These are phyloP conservation scores for Chytriomyces hyalinus DNA, from an alignment of 192 early-diverging fungal genomes.

Conservation along the genomic window DNA sequence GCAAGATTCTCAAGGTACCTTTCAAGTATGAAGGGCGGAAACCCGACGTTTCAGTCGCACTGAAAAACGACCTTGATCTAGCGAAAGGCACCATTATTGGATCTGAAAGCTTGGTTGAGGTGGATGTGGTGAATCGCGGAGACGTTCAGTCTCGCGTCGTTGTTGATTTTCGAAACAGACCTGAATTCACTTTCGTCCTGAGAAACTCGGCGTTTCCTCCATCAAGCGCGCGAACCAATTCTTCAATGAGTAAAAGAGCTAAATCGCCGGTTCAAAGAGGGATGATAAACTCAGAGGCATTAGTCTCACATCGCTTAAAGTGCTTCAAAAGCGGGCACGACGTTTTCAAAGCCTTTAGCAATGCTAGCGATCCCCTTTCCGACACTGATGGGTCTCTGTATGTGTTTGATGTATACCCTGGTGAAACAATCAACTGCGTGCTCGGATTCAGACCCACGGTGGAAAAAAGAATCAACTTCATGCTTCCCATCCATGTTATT, in stretches of 20 bases:
- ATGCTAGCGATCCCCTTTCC: background rate
- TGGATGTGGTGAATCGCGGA: conserved; percentile 39
- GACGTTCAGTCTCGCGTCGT: conserved; percentile 40
- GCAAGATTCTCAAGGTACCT: conserved; percentile 44
- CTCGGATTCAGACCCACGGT: conserved; percentile 37
- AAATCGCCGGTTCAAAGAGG: background rate
- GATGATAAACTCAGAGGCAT: background rate
- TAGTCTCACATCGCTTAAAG: background rate
- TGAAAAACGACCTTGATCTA: conserved; percentile 26
- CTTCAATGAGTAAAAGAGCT: conserved; percentile 27
- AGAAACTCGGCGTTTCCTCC: conserved; percentile 5
- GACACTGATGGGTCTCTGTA: conserved; percentile 39
- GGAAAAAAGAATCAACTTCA: conserved; percentile 26
- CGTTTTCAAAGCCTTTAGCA: conserved; percentile 20
- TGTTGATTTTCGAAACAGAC: conserved; percentile 47
- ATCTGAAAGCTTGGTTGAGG: conserved; percentile 27
- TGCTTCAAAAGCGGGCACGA: conserved; percentile 7
- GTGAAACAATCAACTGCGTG: conserved; percentile 32
- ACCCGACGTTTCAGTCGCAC: conserved; percentile 34
- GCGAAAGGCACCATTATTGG: conserved; percentile 47
- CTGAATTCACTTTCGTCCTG: conserved; percentile 42
- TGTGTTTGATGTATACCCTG: conserved; percentile 42
- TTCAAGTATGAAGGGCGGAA: conserved; percentile 50
- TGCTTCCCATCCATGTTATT: conserved; percentile 40
- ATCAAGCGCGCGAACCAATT: conserved; percentile 20